phyloP scores from a whole-genome alignment of 2,329 filamentous ascomycete species.

The Alternaria longipes region DNA sequence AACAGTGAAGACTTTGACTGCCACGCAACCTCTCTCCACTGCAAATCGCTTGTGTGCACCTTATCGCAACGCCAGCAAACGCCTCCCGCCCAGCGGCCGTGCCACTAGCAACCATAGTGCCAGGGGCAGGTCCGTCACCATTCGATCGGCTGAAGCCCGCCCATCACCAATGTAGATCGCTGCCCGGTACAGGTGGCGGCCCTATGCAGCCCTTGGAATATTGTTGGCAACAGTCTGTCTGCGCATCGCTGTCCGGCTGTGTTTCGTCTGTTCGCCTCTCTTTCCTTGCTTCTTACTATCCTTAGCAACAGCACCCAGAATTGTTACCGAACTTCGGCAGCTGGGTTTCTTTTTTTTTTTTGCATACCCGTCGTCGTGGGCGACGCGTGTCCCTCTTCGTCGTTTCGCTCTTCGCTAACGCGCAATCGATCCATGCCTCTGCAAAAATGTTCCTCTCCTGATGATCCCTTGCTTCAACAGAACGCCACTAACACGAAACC shows the following conservation, averaged over 20 bases:
- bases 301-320: conserved; percentile 8
- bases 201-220: conserved; percentile 3
- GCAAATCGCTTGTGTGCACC: conserved; percentile 19
- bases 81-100: conserved; percentile 18
- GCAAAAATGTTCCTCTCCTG: background rate
- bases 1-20: conserved; percentile 2
- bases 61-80: conserved; percentile 28
- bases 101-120: conserved; percentile 14
- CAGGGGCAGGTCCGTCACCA: conserved; percentile 22
- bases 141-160: conserved; percentile 15
- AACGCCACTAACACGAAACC: conserved; percentile 8
- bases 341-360: conserved; percentile 10
- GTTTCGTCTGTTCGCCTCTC: conserved; percentile 7
- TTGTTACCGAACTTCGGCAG: background rate
- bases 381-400: conserved; percentile 15
- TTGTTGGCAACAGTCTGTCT: conserved; percentile 7
- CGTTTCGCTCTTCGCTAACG: background rate
- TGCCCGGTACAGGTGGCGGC: conserved; percentile 7
- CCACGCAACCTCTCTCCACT: conserved; percentile 28
- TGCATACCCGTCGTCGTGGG: background rate
- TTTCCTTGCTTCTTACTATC: conserved; percentile 9
- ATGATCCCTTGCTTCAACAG: conserved; percentile 10
- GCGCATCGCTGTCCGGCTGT: conserved; percentile 4
- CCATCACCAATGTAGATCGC: conserved; percentile 8
- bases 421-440: background rate